Base-by-base conservation (phyloP, 352 stramenopile genomes). In the Pythium brachiatum region DNA sequence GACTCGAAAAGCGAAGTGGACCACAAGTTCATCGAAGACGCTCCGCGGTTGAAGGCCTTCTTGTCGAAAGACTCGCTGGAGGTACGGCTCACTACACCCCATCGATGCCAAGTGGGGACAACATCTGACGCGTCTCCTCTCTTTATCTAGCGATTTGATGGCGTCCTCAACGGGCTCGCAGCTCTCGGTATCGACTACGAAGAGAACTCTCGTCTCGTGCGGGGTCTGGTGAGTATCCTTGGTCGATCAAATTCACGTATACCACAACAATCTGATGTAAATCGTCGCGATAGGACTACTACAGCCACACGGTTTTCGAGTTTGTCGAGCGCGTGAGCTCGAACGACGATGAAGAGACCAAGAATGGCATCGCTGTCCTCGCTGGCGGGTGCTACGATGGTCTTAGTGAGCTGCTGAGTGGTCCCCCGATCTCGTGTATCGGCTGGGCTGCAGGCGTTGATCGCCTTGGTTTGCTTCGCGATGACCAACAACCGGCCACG, bases 271-370 rank as follows among this genome's bases (percentile, higher is more conserved):
- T 46, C 21, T 25, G 20, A 48, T 23, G 20, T 20, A 3, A 27
- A 29, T 26, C 25, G 1, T 60, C 18, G 7, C 20, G 7, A 46
- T 48, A 96, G 87, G 88, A 96, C 60, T 96, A 96, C 69, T 96
- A 96, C 69, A 94, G 86, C 61, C 78, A 95, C 66, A 96, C 88
- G 1, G 86, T 96, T 3, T 96, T 96, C 53, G 88, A 96, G 64
- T 95, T 96, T 70, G 72, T 96, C 15, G 87, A 96, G 66, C 43
- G 32, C 1, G 29, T 64, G 15, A 29, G 31, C 25, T 38, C 27
- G 0, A 46, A 69, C 11, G 44, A 58, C 3, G 46, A 69, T 9
- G 52, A 75, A 36, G 54, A 68, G 18, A 54, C 58, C 26, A 70
- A 53, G 3, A 70, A 73, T 31, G 85, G 85, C 12, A 90, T 95